phyloP scores from a whole-genome alignment of 2,329 filamentous ascomycete genomes.

The Acrocalymma vagum region DNA sequence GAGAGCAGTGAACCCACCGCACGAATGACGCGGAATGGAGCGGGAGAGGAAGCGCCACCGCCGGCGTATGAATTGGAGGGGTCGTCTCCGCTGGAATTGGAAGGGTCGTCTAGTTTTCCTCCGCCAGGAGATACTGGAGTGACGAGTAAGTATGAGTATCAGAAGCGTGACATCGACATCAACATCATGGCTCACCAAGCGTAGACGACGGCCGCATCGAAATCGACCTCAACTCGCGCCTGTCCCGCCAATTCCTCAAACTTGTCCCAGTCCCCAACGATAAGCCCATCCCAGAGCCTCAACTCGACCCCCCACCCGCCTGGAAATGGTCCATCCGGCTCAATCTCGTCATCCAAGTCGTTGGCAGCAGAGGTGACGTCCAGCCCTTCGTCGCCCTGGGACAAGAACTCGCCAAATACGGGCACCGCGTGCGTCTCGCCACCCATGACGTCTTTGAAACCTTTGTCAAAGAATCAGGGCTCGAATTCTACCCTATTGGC shows the following conservation, averaged over 20 bases:
- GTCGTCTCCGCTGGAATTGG: no score
- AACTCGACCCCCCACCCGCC: not conserved
- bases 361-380: constrained; percentile 63
- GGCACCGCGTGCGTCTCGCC: constrained; percentile 34
- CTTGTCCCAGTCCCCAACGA: constrained; percentile 22
- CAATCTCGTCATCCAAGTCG: constrained; percentile 65
- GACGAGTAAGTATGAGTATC: constrained; percentile 9
- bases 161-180: accelerated
- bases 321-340: constrained; percentile 28
- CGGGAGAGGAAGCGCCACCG: no score
- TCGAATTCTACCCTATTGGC: constrained; percentile 47
- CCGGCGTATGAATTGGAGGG: no score
- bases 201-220: constrained; percentile 34
- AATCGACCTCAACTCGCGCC: constrained; percentile 32
- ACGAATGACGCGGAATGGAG: no score
- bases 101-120: no score
- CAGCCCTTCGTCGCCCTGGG: constrained; percentile 69
- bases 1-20: no score
- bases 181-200: constrained; percentile 1
- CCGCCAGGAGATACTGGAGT: constrained; percentile 19
- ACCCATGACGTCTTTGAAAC: constrained; percentile 26
- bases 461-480: constrained; percentile 21
- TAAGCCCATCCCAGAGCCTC: constrained; percentile 1
- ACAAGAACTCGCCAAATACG: constrained; percentile 50
- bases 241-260: constrained; percentile 26